phyloP scores from a whole-genome alignment of 306 rosid species.

The Begonia masoniana region DNA sequence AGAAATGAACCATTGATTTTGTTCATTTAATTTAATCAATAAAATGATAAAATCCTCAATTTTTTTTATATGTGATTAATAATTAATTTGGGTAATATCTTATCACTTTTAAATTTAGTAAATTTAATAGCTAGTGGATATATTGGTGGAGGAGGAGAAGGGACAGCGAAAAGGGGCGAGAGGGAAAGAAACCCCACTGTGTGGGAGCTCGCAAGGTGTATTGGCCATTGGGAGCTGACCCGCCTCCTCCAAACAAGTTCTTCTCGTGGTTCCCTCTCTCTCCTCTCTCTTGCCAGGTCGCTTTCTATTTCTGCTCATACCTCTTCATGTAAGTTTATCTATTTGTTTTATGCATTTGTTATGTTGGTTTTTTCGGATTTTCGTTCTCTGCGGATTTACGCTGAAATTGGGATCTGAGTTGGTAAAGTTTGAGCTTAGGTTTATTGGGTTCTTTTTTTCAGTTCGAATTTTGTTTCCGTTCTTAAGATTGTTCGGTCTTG shows the following conservation, averaged over 20 bases:
- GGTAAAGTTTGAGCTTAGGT: slow-evolving; percentile 10
- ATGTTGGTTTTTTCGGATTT: slow-evolving; percentile 8
- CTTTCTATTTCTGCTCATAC: slow-evolving; percentile 3
- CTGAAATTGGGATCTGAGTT: slow-evolving; percentile 34
- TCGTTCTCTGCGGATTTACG: not conserved
- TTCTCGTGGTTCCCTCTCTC: slow-evolving; percentile 7
- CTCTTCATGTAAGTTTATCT: not conserved
- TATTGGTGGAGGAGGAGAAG: not conserved
- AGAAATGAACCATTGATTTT: too few species aligned
- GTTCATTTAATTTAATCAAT: too few species aligned
- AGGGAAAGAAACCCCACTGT: slow-evolving; percentile 10
- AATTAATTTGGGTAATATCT: too few species aligned
- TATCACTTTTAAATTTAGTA: not conserved
- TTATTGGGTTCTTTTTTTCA: slow-evolving; percentile 1
- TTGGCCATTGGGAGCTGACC: slow-evolving; percentile 31
- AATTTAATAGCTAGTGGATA: not conserved
- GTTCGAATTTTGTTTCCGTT: slow-evolving; percentile 6
- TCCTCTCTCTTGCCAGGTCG: slow-evolving; percentile 12
- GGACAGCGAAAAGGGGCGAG: slow-evolving; percentile 5
- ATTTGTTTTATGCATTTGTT: slow-evolving; percentile 3
- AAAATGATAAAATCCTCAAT: too few species aligned
- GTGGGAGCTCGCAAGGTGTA: slow-evolving; percentile 12
- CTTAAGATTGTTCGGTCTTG: slow-evolving; percentile 19
- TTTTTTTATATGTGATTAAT: too few species aligned
- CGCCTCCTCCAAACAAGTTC: slow-evolving; percentile 32